Evolutionary conservation across 2,329 filamentous ascomycete genomes (phyloP), one percentile per base, ranked within the genome.

Genomic region (Acrodontium crateriforme): DNA sequence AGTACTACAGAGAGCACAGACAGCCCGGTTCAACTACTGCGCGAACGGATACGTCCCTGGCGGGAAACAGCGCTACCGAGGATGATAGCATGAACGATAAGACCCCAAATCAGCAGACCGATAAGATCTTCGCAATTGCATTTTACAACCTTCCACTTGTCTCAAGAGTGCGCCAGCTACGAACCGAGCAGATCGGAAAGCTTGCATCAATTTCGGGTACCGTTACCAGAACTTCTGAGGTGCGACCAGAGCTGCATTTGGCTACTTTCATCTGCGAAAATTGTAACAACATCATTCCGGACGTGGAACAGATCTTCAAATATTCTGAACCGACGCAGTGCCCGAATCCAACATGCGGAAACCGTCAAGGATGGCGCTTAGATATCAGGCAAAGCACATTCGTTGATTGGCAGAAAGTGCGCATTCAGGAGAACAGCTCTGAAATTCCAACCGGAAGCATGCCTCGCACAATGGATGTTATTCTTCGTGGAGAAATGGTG

Each of bases 391-490:
- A 92, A 54, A 94, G 85, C 54, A 95, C 85, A 0, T 98, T 98
- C 52, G 80, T 98, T 36, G 89, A 98, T 59, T 98, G 89, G 89
- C 89, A 98, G 53, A 95, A 95, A 54, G 84, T 95, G 14, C 80
- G 91, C 38, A 83, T 95, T 36, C 89, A 98, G 57, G 89, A 98
- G 56, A 98, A 95, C 60, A 93, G 84, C 42, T 87, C 87, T 3
- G 89, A 98, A 53, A 98, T 98, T 19, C 89, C 89, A 0, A 98
- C 89, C 0, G 89, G 89, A 30, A 94, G 85, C 59, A 98, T 98
- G 89, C 89, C 89, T 14, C 72, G 89, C 34, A 98, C 89, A 3
- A 89, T 98, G 72, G 89, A 98, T 47, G 79, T 98, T 22, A 94
- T 98, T 41, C 59, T 98, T 18, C 77, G 89, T 35, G 89, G 89